Percentiles rank a stretch among this genome's conserved stretches.
Conservation (phyloP, 2,329 filamentous ascomycete genomes). For the Paracoccidioides lutzii region DNA sequence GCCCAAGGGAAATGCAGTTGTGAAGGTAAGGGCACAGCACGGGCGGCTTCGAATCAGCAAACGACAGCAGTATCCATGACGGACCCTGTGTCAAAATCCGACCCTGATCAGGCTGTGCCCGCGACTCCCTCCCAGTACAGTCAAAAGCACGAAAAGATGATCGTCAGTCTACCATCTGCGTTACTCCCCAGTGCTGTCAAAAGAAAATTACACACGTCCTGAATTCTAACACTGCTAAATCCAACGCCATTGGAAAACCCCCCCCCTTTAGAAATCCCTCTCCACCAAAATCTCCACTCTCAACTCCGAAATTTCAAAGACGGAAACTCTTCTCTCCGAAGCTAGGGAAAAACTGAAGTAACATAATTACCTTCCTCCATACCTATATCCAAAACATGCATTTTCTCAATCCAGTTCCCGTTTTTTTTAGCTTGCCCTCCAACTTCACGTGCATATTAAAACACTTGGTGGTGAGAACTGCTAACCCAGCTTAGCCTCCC, state of each 20-base stretch:
- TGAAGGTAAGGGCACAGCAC: not conserved
- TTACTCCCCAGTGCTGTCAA: not conserved
- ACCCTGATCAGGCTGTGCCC: not conserved
- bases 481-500: constrained; percentile 8
- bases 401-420: not conserved
- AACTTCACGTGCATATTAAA: not conserved
- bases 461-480: not conserved
- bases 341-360: constrained; percentile 26
- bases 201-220: not conserved
- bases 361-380: constrained; percentile 14
- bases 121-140: not conserved
- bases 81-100: not conserved
- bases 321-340: constrained; percentile 24
- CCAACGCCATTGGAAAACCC: too few relatives aligned
- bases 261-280: constrained; percentile 21
- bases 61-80: not conserved
- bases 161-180: not conserved
- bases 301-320: constrained; percentile 27
- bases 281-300: constrained; percentile 38
- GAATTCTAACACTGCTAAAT: not conserved
- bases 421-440: not conserved
- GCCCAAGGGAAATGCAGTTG: not conserved
- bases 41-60: not conserved
- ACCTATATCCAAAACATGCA: not conserved
- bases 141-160: not conserved